Evolutionary conservation across 2,329 filamentous ascomycete genomes (phyloP).

Genomic region (Parastagonospora nodorum): DNA sequence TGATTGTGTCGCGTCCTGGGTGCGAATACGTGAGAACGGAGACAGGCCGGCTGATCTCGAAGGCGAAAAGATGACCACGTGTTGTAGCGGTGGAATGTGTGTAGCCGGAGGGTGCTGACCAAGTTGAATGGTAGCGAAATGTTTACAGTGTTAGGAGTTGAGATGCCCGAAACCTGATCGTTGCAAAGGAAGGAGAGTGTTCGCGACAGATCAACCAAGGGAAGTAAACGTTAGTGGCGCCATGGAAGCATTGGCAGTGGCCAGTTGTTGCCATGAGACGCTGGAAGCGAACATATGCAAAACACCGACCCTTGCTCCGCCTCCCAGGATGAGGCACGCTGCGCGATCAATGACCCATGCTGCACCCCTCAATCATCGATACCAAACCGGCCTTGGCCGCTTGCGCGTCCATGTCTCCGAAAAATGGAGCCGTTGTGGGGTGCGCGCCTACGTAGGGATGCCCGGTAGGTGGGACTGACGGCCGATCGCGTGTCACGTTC

Average conservation of each 20-base stretch:
- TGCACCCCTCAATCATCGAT: not conserved
- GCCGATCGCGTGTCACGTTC: not conserved
- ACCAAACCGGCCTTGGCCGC: slow-evolving; percentile 13
- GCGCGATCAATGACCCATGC: too few relatives aligned
- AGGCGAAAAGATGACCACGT: slow-evolving; percentile 1
- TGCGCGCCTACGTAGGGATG: not conserved
- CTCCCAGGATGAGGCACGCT: too few relatives aligned
- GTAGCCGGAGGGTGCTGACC: not conserved
- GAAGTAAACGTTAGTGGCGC: too few relatives aligned
- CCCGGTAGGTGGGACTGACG: not conserved
- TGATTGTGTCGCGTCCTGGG: not conserved
- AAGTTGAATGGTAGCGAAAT: not conserved
- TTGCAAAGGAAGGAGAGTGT: too few relatives aligned
- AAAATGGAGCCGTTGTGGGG: slow-evolving; percentile 11
- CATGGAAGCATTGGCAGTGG: too few relatives aligned
- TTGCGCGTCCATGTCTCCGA: slow-evolving; percentile 20
- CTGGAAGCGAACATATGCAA: too few relatives aligned
- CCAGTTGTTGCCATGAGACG: too few relatives aligned
- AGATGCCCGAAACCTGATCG: too few relatives aligned
- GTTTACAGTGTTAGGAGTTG: not conserved
- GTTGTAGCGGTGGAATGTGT: not conserved
- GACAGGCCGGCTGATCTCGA: slow-evolving; percentile 3
- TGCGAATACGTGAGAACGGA: not conserved
- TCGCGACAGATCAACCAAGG: too few relatives aligned
- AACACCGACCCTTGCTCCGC: too few relatives aligned